Conservation (phyloP, 2,329 filamentous ascomycete genomes). For the Colletotrichum costaricense region DNA sequence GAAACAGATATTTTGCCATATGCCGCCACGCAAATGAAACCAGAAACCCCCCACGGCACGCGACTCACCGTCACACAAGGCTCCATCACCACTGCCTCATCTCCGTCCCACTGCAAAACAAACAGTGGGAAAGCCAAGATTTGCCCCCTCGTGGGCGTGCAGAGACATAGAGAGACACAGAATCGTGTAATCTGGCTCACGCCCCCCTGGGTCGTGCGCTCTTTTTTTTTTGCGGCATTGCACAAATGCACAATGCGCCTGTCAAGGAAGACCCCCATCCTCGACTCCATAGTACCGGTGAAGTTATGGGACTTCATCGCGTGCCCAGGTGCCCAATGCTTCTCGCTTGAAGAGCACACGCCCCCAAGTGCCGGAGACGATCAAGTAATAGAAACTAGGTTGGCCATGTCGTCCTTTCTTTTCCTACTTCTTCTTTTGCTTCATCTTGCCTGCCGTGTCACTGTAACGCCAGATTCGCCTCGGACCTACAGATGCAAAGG, state of each 20-base stretch:
- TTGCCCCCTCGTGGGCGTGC: not conserved
- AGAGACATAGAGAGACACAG: not conserved
- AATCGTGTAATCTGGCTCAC: not conserved
- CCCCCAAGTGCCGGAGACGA: not conserved
- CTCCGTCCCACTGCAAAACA: not conserved
- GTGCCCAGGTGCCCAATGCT: too few species aligned
- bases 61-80: not conserved
- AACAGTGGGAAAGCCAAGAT: not conserved
- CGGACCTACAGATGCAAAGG: not conserved
- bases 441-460: not conserved
- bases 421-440: too few species aligned
- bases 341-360: not conserved
- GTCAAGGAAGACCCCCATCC: not conserved
- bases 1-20: not conserved
- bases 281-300: not conserved
- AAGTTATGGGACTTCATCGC: not conserved
- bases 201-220: not conserved
- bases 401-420: not conserved
- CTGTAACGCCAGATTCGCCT: not conserved
- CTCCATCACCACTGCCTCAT: not conserved
- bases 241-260: not conserved
- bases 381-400: not conserved
- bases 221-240: too few species aligned
- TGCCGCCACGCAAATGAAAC: not conserved
- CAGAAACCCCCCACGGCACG: not conserved